Base-by-base conservation (phyloP, 208 protist genomes). In the Trypanosoma scelopori region DNA sequence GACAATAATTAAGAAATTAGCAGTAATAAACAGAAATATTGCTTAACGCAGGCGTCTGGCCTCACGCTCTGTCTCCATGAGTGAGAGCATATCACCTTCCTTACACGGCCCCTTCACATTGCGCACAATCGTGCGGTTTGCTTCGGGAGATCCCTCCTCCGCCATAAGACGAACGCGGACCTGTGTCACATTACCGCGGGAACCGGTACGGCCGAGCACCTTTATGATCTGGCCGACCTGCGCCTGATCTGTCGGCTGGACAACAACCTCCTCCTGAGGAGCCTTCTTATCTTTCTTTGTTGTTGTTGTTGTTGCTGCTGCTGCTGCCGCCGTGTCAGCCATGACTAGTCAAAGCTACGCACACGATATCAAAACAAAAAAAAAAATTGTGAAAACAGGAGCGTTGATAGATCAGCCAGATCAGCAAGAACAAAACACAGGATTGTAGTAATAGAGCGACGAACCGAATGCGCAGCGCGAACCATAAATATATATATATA, bases 31-130 rank as follows among this genome's bases (percentile, higher is more conserved):
- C n/a, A 37, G 25, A 37, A 13, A 68, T 98, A 79, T 71, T 97
- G 87, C 47, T 98, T 98, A 99, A 73, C 98, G 91, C 32, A 99
- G 92, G 70, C 99, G 97, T 71, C 98, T 92, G 47, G 99, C 98
- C 87, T 99, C 99, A 91, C 98, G 95, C 89, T 99, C 99, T 60
- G 98, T 98, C 82, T 99, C 99, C 81, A 99, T 97, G 45, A 99
- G 96, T 41, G 95, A 93, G 45, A 99, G 94, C 85, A 99, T 98
- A 83, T 99, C 99, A 65, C 93, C 95, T 65, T 98, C 93, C 74
- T 98, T 96, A 70, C 99, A 98, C 55, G 99, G 98, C 55, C 98
- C 99, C 84, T 99, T 99, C 71, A 99, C 98, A 85, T 99, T 99
- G 78, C 99, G 96, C 77, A 99, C 91, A 75, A 99, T 98, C 9